phyloP scores from a whole-genome alignment of 495 filamentous ascomycete species.

The Hyaloscypha variabilis region DNA sequence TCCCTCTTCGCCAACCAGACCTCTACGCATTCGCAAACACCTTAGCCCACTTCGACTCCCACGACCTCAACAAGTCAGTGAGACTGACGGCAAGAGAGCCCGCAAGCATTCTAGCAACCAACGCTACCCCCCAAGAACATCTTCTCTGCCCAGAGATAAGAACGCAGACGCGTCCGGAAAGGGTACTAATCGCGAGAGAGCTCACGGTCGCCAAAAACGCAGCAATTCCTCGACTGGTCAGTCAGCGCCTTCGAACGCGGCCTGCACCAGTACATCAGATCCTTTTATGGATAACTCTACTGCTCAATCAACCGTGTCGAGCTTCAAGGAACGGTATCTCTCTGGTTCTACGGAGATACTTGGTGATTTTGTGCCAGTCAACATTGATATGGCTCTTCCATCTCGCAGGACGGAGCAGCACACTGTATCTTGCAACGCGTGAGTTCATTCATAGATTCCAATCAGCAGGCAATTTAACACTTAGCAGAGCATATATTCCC shows the following conservation, averaged over 20 bases:
- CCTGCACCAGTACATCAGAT: constrained; percentile 4
- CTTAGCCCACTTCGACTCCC: constrained; percentile 9
- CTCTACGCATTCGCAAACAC: constrained; percentile 25
- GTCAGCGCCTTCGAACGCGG: background rate
- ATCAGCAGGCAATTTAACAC: background rate
- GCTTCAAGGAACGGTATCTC: constrained; percentile 14
- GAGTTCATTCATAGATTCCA: background rate
- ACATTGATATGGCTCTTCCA: background rate
- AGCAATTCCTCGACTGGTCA: background rate
- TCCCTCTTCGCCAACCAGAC: constrained; percentile 6
- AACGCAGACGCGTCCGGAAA: background rate
- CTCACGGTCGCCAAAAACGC: background rate
- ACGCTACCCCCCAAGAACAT: constrained; percentile 23
- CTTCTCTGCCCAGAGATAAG: constrained; percentile 13
- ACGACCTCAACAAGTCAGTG: constrained; percentile 5
- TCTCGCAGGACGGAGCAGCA: background rate
- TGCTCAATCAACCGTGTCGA: constrained; percentile 19
- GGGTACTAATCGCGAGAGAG: background rate
- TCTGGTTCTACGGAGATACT: constrained; percentile 24
- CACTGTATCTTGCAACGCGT: background rate
- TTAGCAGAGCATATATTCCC: background rate
- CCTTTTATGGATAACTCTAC: background rate
- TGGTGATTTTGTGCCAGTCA: constrained; percentile 24
- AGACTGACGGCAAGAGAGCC: constrained; percentile 8
- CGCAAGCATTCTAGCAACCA: constrained; percentile 1